These are phyloP conservation scores for Mycena capillaripes DNA, from an alignment of 768 basidiomycete species.

Conservation along the genomic window DNA sequence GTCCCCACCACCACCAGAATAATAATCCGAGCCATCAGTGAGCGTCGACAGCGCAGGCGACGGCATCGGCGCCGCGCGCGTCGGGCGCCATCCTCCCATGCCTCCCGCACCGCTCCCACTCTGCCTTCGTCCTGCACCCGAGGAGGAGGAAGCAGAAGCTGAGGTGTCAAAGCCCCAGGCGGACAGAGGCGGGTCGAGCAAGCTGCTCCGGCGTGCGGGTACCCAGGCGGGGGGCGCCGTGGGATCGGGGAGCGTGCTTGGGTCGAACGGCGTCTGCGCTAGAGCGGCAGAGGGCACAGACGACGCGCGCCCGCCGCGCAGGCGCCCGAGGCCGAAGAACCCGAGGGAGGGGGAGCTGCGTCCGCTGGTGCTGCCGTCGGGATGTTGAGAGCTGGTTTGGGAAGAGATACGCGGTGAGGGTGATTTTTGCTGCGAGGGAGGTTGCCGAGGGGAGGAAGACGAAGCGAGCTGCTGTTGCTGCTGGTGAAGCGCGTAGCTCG, in stretches of 20 bases:
- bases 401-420: too few relatives aligned
- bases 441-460: not conserved
- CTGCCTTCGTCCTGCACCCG: too few relatives aligned
- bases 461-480: too few relatives aligned
- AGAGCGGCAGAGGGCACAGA: not conserved
- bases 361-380: not conserved
- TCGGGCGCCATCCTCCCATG: not conserved
- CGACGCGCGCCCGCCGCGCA: conserved; percentile 7
- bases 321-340: not conserved
- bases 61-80: not conserved
- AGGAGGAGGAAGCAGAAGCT: too few relatives aligned
- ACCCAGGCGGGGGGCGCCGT: not conserved
- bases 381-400: not conserved
- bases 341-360: not conserved
- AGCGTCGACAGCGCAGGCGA: conserved; percentile 12
- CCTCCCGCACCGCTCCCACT: not conserved
- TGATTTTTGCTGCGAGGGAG: not conserved
- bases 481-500: conserved; percentile 4
- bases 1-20: too few relatives aligned
- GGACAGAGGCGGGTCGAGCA: conserved; percentile 27
- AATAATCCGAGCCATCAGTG: too few relatives aligned
- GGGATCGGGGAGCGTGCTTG: too few relatives aligned
- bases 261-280: not conserved
- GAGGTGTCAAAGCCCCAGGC: too few relatives aligned
- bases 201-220: conserved; percentile 5